A percentile compares a stretch with the other conserved stretches of the same genome.
phyloP scores from a whole-genome alignment of 768 basidiomycete species.

The Auricularia auricula-judae region DNA sequence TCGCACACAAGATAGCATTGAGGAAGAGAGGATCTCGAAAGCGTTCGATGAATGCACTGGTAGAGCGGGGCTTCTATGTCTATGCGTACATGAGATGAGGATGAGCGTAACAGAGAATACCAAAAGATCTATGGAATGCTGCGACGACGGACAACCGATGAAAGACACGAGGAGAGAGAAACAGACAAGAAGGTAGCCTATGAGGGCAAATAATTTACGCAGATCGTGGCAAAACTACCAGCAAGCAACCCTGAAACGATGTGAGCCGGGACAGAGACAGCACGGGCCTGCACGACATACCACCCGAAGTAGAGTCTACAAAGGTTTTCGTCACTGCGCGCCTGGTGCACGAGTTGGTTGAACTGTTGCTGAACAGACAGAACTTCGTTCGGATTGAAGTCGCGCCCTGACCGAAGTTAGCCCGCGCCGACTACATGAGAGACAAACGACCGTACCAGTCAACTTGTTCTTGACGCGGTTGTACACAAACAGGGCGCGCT shows the following conservation, averaged over 20 bases:
- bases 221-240: background rate
- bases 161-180: background rate
- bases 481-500: slow-evolving; percentile 31
- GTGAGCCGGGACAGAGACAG: background rate
- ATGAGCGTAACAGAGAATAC: background rate
- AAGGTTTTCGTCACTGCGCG: slow-evolving; percentile 32
- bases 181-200: background rate
- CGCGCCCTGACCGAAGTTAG: slow-evolving; percentile 20
- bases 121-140: background rate
- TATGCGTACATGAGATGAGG: background rate
- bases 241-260: background rate
- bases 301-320: slow-evolving; percentile 33
- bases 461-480: slow-evolving; percentile 36
- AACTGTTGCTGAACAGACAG: slow-evolving; percentile 32
- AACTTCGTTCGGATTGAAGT: slow-evolving; percentile 31
- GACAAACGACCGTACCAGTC: slow-evolving; percentile 18
- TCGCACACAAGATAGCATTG: no score
- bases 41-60: no score
- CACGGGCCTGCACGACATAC: slow-evolving; percentile 11
- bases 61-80: background rate
- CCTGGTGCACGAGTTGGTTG: slow-evolving; percentile 31
- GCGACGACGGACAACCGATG: background rate
- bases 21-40: no score
- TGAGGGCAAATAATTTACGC: background rate
- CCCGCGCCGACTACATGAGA: no score